Conservation (phyloP, 306 rosid species). For the Medicago arabica region DNA sequence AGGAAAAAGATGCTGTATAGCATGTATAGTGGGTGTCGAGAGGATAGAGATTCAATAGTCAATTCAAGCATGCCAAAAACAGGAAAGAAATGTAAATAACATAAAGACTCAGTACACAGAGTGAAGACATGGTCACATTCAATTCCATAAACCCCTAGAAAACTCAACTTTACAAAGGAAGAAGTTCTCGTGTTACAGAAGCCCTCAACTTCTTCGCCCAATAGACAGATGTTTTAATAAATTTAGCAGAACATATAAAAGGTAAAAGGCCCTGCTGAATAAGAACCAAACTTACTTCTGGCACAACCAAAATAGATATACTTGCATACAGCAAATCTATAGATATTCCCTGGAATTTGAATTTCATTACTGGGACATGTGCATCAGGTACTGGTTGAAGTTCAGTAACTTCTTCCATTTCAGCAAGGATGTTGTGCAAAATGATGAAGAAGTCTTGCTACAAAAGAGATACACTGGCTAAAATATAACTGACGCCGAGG, state of each 20-base stretch:
- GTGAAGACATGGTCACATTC: neutral
- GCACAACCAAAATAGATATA: constrained; percentile 84
- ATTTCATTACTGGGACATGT: constrained; percentile 96
- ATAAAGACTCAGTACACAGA: constrained; percentile 7
- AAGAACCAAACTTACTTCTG: constrained; percentile 70
- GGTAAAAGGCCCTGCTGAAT: constrained; percentile 28
- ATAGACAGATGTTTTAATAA: constrained; percentile 1
- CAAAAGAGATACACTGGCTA: constrained; percentile 42
- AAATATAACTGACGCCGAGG: constrained; percentile 32
- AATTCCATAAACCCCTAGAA: constrained; percentile 16
- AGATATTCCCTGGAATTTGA: constrained; percentile 92
- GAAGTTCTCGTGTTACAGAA: constrained; percentile 23
- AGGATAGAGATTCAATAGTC: constrained; percentile 23
- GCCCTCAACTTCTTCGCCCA: constrained; percentile 25
- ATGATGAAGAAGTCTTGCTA: constrained; percentile 89
- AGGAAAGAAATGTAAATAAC: constrained; percentile 15
- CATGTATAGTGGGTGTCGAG: neutral
- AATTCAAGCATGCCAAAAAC: constrained; percentile 15
- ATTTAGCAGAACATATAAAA: constrained; percentile 24
- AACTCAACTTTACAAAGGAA: constrained; percentile 21
- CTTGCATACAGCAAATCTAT: constrained; percentile 95
- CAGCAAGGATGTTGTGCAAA: constrained; percentile 78
- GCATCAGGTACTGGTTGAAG: constrained; percentile 95
- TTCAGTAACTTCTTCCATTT: constrained; percentile 89
- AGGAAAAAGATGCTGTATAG: neutral